Conservation (phyloP, 768 basidiomycete species). For the Rhizopogon vesiculosus region DNA sequence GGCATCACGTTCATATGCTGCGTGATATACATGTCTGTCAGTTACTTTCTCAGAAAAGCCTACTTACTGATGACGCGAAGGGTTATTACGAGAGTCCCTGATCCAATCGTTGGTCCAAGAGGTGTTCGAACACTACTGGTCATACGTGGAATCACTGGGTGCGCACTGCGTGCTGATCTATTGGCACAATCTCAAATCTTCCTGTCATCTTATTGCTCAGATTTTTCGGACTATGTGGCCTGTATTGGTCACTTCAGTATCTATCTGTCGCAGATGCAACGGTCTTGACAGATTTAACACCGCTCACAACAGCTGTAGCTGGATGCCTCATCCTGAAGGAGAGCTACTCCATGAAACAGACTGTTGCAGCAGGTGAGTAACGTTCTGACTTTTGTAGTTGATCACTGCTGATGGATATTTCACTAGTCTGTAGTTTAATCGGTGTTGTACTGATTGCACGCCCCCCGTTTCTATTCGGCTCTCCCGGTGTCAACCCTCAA, state of each 20-base stretch:
- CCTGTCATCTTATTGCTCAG: constrained; percentile 18
- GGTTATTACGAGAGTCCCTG: constrained; percentile 37
- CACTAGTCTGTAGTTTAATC: constrained; percentile 54
- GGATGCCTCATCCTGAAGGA: constrained; percentile 67
- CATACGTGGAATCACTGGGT: constrained; percentile 61
- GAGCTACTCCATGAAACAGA: constrained; percentile 47
- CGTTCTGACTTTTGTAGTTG: not conserved
- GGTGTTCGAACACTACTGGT: constrained; percentile 56
- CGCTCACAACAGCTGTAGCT: constrained; percentile 58
- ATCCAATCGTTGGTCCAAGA: constrained; percentile 68
- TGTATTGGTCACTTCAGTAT: constrained; percentile 67
- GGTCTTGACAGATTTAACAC: constrained; percentile 71
- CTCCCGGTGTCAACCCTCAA: not conserved
- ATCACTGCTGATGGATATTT: not conserved
- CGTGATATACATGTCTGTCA: constrained; percentile 42
- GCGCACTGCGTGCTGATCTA: constrained; percentile 6
- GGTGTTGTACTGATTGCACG: constrained; percentile 83
- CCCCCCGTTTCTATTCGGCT: constrained; percentile 69
- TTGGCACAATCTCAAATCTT: not conserved
- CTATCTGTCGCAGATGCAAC: constrained; percentile 77
- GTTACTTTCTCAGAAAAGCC: not conserved
- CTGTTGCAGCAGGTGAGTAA: constrained; percentile 43
- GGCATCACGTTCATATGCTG: constrained; percentile 51
- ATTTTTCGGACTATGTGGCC: constrained; percentile 69
- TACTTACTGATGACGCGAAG: constrained; percentile 12